Evolutionary conservation across 768 basidiomycete genomes (phyloP), one percentile per base, ranked within the genome.

Genomic region (Mycena alexandri): DNA sequence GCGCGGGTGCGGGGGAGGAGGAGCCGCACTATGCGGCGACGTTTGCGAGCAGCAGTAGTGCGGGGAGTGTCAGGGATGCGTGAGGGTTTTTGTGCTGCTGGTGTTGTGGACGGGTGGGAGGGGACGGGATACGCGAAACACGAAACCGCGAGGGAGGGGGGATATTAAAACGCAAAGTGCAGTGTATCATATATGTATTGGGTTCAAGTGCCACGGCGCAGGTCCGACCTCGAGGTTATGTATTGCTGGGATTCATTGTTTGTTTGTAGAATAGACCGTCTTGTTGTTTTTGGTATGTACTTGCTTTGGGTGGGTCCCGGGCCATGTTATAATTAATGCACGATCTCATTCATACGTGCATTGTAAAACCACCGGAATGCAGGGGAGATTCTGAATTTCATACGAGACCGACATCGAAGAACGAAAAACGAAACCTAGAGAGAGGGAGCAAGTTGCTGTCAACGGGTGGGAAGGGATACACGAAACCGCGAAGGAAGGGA

Each of bases 31-130:
- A 71, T 21, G 66, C 70, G 2, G 58, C 64, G 48, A 71, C 65
- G 3, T 8, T 64, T 33, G 65, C 66, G 10, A 71, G 70, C 34
- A 71, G 70, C 29, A 71, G 70, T 38, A 63, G 63, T 4, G 70
- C 53, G 6, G 69, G 70, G 34, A 71, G 70, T 33, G 70, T 71
- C 17, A 29, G 57, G 21, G 51, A 14, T 33, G 29, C 1, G 22
- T 34, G 55, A 52, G 29, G 3, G 29, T 29, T 6, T 29, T 29
- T 29, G n/a, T n/a, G n/a, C n/a, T n/a, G n/a, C n/a, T n/a, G n/a
- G n/a, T n/a, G n/a, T n/a, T n/a, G n/a, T n/a, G n/a, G n/a, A n/a
- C n/a, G n/a, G n/a, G n/a, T n/a, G n/a, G n/a, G n/a, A n/a, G n/a
- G n/a, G n/a, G n/a, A n/a, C n/a, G n/a, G n/a, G 29, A 29, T 29